A percentile compares a stretch with the other conserved stretches of the same genome.
phyloP scores from a whole-genome alignment of 208 protist species.

The Leishmania tropica region DNA sequence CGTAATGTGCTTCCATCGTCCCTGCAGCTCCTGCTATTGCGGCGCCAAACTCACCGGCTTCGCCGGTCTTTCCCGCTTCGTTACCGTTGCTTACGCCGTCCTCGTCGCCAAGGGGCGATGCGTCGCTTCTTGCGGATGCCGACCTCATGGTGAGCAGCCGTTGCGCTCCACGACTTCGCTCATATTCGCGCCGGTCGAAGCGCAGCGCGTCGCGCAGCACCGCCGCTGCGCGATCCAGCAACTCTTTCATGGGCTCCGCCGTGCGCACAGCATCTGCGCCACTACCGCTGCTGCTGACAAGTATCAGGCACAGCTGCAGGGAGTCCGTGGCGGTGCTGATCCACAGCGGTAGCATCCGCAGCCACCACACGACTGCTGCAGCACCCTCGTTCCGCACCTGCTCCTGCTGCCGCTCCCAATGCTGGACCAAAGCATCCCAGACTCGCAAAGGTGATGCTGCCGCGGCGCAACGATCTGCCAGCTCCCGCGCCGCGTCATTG shows the following conservation, averaged over 20 bases:
- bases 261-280: neutral
- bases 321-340: conserved; percentile 11
- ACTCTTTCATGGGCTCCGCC: conserved; percentile 11
- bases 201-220: conserved; percentile 24
- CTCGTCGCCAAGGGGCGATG: neutral
- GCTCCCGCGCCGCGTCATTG: neutral
- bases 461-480: neutral
- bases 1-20: neutral
- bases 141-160: conserved; percentile 2
- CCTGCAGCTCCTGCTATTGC: neutral
- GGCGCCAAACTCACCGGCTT: neutral
- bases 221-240: conserved; percentile 12
- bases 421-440: conserved; percentile 33
- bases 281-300: conserved; percentile 5
- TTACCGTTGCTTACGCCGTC: neutral
- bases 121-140: neutral
- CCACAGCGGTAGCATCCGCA: conserved; percentile 31
- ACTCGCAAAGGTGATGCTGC: conserved; percentile 20
- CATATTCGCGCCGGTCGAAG: conserved; percentile 30
- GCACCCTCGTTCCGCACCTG: conserved; percentile 39
- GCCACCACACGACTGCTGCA: conserved; percentile 40
- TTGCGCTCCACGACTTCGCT: conserved; percentile 14
- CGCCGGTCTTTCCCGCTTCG: neutral
- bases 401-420: conserved; percentile 33
- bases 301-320: conserved; percentile 29